Evolutionary conservation across 495 filamentous ascomycete genomes (phyloP).

Genomic region (Annulohypoxylon nitens): DNA sequence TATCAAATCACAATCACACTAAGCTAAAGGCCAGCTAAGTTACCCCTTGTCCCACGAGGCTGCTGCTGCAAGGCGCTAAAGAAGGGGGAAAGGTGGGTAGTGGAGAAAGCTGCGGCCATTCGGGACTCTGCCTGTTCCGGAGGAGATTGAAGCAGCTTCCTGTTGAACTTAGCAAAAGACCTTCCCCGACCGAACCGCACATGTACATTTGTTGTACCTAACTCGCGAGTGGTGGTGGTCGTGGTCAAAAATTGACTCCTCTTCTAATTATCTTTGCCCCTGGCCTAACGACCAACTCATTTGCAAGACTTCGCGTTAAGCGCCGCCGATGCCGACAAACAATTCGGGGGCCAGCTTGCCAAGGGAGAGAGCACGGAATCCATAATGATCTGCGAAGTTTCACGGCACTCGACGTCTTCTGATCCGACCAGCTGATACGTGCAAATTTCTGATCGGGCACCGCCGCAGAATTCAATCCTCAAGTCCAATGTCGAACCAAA

Average conservation of each 20-base stretch:
- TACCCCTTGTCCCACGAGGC: constrained; percentile 38
- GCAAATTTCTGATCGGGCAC: constrained; percentile 43
- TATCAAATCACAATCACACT: constrained; percentile 11
- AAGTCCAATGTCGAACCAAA: constrained; percentile 42
- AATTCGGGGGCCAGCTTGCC: constrained; percentile 17
- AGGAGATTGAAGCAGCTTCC: constrained; percentile 47
- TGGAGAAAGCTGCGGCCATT: constrained; percentile 40
- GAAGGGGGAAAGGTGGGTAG: constrained; percentile 38
- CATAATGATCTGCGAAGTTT: constrained; percentile 36
- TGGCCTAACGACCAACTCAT: constrained; percentile 18
- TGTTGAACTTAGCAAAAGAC: constrained; percentile 31
- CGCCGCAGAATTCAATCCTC: constrained; percentile 44
- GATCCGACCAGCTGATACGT: constrained; percentile 35
- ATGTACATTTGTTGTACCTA: constrained; percentile 26
- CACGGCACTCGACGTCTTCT: constrained; percentile 30
- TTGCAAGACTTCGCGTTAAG: constrained; percentile 18
- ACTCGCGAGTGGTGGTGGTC: background rate
- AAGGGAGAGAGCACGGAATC: background rate
- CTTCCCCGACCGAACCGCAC: constrained; percentile 17
- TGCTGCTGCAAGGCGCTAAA: constrained; percentile 46
- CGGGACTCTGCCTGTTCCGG: constrained; percentile 49
- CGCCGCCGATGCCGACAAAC: constrained; percentile 29
- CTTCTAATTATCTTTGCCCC: constrained; percentile 20
- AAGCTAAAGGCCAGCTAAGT: background rate
- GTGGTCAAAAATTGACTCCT: constrained; percentile 8